phyloP scores from a whole-genome alignment of 129 eudicot genomes.

The Artemisia tridentata region DNA sequence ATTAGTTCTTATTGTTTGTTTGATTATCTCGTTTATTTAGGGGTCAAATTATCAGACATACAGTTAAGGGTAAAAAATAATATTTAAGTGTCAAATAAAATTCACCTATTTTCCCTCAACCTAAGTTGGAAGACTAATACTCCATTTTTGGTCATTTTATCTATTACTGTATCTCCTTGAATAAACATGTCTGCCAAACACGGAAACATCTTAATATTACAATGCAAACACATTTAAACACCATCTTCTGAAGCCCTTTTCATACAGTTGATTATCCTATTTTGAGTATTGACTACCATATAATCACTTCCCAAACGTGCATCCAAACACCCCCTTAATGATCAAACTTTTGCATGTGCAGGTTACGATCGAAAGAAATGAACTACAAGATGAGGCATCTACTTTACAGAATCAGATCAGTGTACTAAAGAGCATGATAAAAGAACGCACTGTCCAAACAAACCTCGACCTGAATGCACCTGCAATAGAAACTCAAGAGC shows the following conservation, averaged over 20 bases:
- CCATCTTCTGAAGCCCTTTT: neutral
- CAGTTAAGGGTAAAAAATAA: no score
- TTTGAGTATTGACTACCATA: no score
- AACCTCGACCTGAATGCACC: slow-evolving; percentile 66
- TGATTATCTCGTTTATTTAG: no score
- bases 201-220: no score
- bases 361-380: slow-evolving; percentile 68
- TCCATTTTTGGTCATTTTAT: no score
- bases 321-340: neutral
- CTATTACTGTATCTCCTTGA: no score
- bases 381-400: slow-evolving; percentile 61
- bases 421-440: slow-evolving; percentile 44
- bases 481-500: slow-evolving; percentile 48
- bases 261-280: no score
- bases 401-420: slow-evolving; percentile 51
- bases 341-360: slow-evolving; percentile 23
- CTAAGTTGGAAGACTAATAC: neutral
- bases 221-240: neutral
- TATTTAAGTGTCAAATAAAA: no score
- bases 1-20: no score
- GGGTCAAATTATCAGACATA: no score
- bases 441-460: slow-evolving; percentile 37
- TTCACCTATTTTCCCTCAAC: neutral
- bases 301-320: neutral
- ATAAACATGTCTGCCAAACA: no score